A percentile compares a stretch with the other conserved stretches of the same genome.
phyloP scores from a whole-genome alignment of 1,284 basidiomycete genomes.

The Rhodofomes roseus region DNA sequence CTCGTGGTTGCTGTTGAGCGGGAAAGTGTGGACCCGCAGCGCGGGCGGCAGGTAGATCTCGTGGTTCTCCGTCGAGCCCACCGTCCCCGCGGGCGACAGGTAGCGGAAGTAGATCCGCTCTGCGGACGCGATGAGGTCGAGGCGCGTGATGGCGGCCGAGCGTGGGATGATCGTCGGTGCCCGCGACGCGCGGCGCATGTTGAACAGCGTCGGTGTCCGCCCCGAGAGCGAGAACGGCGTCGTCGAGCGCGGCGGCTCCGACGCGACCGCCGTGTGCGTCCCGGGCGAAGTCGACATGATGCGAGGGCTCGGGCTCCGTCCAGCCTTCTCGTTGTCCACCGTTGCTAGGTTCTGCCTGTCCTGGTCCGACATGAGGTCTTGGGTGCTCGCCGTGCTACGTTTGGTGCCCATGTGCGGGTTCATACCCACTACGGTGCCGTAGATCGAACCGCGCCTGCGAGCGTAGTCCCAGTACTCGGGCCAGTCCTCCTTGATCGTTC shows the following conservation, averaged over 20 bases:
- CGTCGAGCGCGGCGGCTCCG: constrained; percentile 55
- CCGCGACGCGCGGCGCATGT: constrained; percentile 61
- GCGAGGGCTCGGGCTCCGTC: constrained; percentile 49
- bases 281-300: constrained; percentile 42
- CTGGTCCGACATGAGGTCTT: constrained; percentile 59
- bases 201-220: constrained; percentile 70
- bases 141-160: constrained; percentile 84
- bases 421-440: constrained; percentile 85
- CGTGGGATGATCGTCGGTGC: constrained; percentile 89
- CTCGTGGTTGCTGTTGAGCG: constrained; percentile 64
- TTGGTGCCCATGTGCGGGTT: constrained; percentile 52
- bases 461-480: constrained; percentile 95
- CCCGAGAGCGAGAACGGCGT: constrained; percentile 77
- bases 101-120: constrained; percentile 96
- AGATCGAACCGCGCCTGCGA: constrained; percentile 82
- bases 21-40: constrained; percentile 78
- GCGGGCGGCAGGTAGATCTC: constrained; percentile 95
- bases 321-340: constrained; percentile 44
- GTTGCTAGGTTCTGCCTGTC: constrained; percentile 58
- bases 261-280: constrained; percentile 28
- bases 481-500: constrained; percentile 93
- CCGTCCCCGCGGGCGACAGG: constrained; percentile 68
- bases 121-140: constrained; percentile 88
- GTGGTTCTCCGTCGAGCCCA: constrained; percentile 68
- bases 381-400: constrained; percentile 72